Percentiles rank a stretch among this genome's conserved stretches.
These are phyloP conservation scores for Earliella scabrosa DNA, from an alignment of 1,284 basidiomycete species.

Conservation along the genomic window DNA sequence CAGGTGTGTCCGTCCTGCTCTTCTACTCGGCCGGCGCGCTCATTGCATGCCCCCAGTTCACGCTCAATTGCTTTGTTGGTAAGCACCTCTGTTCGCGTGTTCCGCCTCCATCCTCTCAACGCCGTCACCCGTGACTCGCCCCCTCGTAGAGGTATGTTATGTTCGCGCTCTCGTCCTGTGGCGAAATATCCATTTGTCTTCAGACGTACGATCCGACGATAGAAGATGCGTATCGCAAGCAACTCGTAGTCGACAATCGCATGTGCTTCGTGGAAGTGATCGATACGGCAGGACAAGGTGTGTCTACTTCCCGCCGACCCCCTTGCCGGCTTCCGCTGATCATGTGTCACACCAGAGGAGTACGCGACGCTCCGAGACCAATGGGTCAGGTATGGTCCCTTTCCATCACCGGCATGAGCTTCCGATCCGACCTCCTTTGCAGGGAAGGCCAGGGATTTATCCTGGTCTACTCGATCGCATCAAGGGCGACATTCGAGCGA, in stretches of 20 bases:
- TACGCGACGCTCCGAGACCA: conserved; percentile 98
- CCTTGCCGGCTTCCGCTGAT: conserved; percentile 13
- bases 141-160: conserved; percentile 26
- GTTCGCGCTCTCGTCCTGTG: background rate
- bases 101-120: conserved; percentile 26
- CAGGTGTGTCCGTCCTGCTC: conserved; percentile 61
- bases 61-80: conserved; percentile 93
- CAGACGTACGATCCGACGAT: conserved; percentile 92
- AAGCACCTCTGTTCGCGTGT: conserved; percentile 26
- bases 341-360: conserved; percentile 67
- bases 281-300: conserved; percentile 94
- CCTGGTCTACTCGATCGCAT: conserved; percentile 97
- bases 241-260: conserved; percentile 88
- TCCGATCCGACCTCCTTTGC: conserved; percentile 25
- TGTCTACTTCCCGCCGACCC: conserved; percentile 34
- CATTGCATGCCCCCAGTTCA: conserved; percentile 63
- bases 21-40: conserved; percentile 15
- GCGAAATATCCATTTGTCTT: conserved; percentile 1
- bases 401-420: conserved; percentile 2
- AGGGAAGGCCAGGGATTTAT: conserved; percentile 99
- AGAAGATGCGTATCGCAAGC: conserved; percentile 94
- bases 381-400: conserved; percentile 87
- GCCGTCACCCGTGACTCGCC: conserved; percentile 16
- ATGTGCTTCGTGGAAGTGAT: conserved; percentile 94
- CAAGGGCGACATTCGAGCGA: conserved; percentile 92